Percentiles rank a stretch among this genome's conserved stretches.
Conservation (phyloP, 768 basidiomycete species). For the Boletus edulis region DNA sequence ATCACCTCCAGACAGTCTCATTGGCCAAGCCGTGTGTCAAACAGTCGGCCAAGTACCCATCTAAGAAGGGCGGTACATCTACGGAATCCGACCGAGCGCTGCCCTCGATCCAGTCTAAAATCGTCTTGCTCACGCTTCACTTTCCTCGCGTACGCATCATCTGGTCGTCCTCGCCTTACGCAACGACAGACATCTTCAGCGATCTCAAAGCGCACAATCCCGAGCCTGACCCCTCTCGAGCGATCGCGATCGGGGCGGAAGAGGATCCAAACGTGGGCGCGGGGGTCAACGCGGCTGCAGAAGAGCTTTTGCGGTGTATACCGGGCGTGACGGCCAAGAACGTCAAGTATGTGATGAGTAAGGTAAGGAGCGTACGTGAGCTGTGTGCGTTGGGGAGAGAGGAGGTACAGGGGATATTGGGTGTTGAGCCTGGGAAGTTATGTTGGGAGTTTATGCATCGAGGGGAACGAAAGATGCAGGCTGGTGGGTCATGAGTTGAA, state of each 20-base stretch:
- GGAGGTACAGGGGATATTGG: constrained; percentile 71
- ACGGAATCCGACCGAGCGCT: constrained; percentile 34
- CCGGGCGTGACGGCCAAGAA: constrained; percentile 88
- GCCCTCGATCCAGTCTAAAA: constrained; percentile 81
- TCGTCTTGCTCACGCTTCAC: constrained; percentile 83
- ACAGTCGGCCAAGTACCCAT: constrained; percentile 50
- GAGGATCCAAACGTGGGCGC: constrained; percentile 65
- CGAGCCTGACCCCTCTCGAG: constrained; percentile 78
- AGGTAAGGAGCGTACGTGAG: constrained; percentile 73
- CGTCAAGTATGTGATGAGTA: constrained; percentile 78
- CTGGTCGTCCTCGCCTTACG: constrained; percentile 96
- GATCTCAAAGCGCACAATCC: constrained; percentile 80
- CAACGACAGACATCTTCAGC: constrained; percentile 86
- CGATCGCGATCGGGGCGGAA: constrained; percentile 79
- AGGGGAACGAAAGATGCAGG: constrained; percentile 43
- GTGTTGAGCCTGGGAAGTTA: constrained; percentile 74
- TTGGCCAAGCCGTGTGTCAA: constrained; percentile 67
- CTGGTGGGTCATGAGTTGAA: neutral
- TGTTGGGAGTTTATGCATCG: constrained; percentile 83
- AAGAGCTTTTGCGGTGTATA: constrained; percentile 77
- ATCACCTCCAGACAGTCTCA: constrained; percentile 47
- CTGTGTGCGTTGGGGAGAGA: constrained; percentile 61
- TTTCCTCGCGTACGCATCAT: constrained; percentile 93
- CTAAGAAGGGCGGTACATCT: constrained; percentile 40
- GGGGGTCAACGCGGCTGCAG: constrained; percentile 71